Percentiles rank a stretch among this genome's conserved stretches.
Evolutionary conservation across 2,329 filamentous ascomycete species (phyloP).

Genomic region (Periconia macrospinosa): DNA sequence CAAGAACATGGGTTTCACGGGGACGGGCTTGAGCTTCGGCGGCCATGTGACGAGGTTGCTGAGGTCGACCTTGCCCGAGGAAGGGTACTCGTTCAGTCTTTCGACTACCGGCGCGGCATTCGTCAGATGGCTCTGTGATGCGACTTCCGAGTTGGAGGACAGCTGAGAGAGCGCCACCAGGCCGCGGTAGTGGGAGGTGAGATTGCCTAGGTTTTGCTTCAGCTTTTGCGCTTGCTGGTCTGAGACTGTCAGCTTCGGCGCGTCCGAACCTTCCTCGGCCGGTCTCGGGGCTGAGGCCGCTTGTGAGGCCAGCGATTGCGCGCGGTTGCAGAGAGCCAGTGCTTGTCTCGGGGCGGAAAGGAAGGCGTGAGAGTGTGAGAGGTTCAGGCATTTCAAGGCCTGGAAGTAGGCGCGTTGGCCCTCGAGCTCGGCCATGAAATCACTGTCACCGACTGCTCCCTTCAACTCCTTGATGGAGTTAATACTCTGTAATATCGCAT

Average conservation of each 20-base stretch:
- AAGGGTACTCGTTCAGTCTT: constrained; percentile 73
- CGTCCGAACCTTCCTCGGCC: constrained; percentile 39
- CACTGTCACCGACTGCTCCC: constrained; percentile 81
- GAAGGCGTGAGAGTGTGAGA: constrained; percentile 82
- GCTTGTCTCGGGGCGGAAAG: constrained; percentile 74
- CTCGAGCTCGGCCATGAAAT: constrained; percentile 75
- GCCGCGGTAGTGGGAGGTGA: constrained; percentile 80
- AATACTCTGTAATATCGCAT: constrained; percentile 86
- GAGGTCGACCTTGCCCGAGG: constrained; percentile 67
- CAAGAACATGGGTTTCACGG: constrained; percentile 93
- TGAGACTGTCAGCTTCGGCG: constrained; percentile 71
- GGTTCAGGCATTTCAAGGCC: constrained; percentile 83
- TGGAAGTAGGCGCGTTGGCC: constrained; percentile 81
- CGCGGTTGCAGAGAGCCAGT: constrained; percentile 79
- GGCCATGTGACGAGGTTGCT: constrained; percentile 84
- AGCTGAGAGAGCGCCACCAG: constrained; percentile 80
- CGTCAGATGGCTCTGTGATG: constrained; percentile 48
- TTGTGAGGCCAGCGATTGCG: constrained; percentile 62
- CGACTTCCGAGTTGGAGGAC: constrained; percentile 50
- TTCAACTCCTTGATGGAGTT: constrained; percentile 80
- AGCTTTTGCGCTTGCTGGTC: constrained; percentile 62
- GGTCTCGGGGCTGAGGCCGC: constrained; percentile 48
- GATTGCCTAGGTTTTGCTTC: constrained; percentile 63
- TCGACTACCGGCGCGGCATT: constrained; percentile 68
- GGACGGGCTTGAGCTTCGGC: constrained; percentile 77